Evolutionary conservation across 2,329 filamentous ascomycete species (phyloP), one percentile per base, ranked within the genome.

Genomic region (Fusarium domesticum): DNA sequence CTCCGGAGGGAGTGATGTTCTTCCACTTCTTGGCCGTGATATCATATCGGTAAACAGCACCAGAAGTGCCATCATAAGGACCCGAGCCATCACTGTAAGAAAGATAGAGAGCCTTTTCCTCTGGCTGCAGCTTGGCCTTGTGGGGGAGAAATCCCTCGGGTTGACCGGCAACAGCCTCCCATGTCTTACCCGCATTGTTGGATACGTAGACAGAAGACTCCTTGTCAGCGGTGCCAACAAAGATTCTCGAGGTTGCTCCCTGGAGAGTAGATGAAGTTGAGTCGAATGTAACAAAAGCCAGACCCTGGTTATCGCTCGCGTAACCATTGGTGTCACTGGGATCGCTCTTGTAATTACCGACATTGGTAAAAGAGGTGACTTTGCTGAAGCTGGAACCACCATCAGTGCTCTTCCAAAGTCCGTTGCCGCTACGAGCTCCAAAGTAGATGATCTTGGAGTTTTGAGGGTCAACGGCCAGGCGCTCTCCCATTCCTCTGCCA

Each of bases 401-500:
- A 49, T 83, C 74, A 4, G 72, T 76, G 43, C 74, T 78, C 61
- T 77, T 80, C 72, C 75, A 82, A 3, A 83, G 65, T 3, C 79
- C 79, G 25, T 81, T 73, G 6, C 77, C 78, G 46, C 75, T 80
- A 34, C 78, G 70, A 2, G 78, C 76, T 3, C 78, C 79, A 43
- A 81, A 80, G 58, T 77, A 81, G 18, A 82, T 56, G 45, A 81
- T 75, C 19, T 76, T 70, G 30, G 76, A 73, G 53, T 78, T 77
- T 35, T 75, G 71, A 2, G 78, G 78, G 54, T 82, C 78, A 7
- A 82, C 71, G 3, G 76, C 77, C 5, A 82, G 71, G 12, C 78
- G 70, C 58, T 81, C 79, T 14, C 79, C 79, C 61, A 74, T 75
- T 6, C 79, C 79, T 19, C 79, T 72, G 2, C 79, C 79, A 6